Base-by-base conservation (phyloP, 345 rosid species). In the Cochlearia excelsa region DNA sequence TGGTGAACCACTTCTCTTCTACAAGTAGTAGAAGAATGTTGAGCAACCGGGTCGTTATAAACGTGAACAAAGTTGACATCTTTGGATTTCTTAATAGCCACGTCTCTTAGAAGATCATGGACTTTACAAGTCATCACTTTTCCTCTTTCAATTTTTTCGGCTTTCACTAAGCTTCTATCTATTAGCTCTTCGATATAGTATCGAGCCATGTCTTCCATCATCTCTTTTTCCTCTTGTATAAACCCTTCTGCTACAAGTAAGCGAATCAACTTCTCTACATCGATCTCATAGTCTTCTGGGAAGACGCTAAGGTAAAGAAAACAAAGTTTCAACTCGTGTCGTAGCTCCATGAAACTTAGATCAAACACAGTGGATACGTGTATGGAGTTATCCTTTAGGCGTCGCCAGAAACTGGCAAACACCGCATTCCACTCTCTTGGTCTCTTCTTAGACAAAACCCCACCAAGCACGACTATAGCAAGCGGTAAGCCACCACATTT, bases 31-130 rank as follows among this genome's bases (percentile, higher is more conserved):
- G 40, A 54, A 45, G 51, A 9, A 2, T 35, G 28, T 0, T 41
- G 23, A 16, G 23, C 23, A 16, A 16, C 23, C 23, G 23, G 26
- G 0, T 11, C 56, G 2, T 9, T 46, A 0, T 41, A 40, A 29
- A 23, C 2, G 0, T 34, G 1, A 10, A 64, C 46, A 35, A 64
- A 64, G 60, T 34, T 53, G 30, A 53, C 29, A 38, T 53, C 60
- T n/a, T 53, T 53, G 0, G 68, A 34, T 63, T 53, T 63, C 46
- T 63, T 53, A 16, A 64, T 44, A 4, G 53, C 53, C 46, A 27
- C 46, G 1, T 66, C 70, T 6, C 70, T 47, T 2, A 66, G 29
- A 26, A 66, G 63, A 49, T 66, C 50, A 40, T 66, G 70, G 44
- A 57, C 5, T 47, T 31, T 55, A 49, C 50, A 57, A 47, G 43